Conservation (phyloP, 257 asterid species). For the Ehretia macrophylla region DNA sequence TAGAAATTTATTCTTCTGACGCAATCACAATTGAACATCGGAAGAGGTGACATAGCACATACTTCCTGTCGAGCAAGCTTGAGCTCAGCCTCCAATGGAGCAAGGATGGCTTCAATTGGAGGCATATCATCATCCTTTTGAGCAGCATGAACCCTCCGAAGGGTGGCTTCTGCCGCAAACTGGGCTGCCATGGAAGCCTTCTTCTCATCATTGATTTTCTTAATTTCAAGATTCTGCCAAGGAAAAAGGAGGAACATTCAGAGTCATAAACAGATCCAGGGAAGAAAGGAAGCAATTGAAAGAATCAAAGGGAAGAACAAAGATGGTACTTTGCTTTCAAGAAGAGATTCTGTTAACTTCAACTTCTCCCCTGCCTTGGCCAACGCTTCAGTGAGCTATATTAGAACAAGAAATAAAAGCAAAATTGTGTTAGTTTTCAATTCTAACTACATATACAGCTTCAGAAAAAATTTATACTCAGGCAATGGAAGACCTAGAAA, state of each 20-base stretch:
- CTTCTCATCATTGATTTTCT: slow-evolving; percentile 93
- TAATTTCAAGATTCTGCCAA: slow-evolving; percentile 90
- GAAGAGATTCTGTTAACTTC: slow-evolving; percentile 79
- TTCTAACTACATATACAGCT: not conserved
- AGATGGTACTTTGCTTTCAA: slow-evolving; percentile 77
- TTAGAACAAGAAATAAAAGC: slow-evolving; percentile 14
- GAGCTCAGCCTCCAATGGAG: slow-evolving; percentile 96
- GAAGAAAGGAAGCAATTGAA: slow-evolving; percentile 4
- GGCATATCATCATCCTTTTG: slow-evolving; percentile 99
- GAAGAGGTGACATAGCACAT: slow-evolving; percentile 17
- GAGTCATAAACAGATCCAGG: slow-evolving; percentile 10
- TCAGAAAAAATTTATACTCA: not conserved
- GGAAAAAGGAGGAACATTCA: not conserved
- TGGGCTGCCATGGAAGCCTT: slow-evolving; percentile 98
- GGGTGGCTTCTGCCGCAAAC: slow-evolving; percentile 99
- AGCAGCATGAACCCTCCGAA: slow-evolving; percentile 95
- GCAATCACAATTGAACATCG: slow-evolving; percentile 9
- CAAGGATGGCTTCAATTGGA: slow-evolving; percentile 96
- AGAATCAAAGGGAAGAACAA: slow-evolving; percentile 1
- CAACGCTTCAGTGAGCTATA: slow-evolving; percentile 81
- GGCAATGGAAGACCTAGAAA: no score
- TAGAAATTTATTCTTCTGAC: slow-evolving; percentile 7
- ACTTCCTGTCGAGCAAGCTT: slow-evolving; percentile 98
- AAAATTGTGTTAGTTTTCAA: not conserved
- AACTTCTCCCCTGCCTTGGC: slow-evolving; percentile 82